A percentile compares a stretch with the other conserved stretches of the same genome.
Conservation (phyloP, 2,329 filamentous ascomycete genomes). For the Pseudocercospora fuligena region DNA sequence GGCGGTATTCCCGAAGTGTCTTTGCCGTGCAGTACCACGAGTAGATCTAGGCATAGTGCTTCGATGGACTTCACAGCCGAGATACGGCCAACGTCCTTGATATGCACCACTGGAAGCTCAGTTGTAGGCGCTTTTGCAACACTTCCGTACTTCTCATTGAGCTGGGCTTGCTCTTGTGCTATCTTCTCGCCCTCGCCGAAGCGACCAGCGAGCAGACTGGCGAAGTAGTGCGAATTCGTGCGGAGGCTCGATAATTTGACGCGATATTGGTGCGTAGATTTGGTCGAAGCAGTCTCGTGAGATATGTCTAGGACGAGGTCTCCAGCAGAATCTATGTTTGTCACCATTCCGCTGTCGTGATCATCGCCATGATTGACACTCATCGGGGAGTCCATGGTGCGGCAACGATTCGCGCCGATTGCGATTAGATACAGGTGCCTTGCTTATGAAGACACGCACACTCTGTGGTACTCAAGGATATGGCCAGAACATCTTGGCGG, state of each 20-base stretch:
- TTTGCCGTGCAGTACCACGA: conserved; percentile 67
- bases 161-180: conserved; percentile 54
- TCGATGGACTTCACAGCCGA: conserved; percentile 65
- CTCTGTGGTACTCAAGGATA: conserved; percentile 48
- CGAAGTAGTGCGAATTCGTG: conserved; percentile 71
- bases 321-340: conserved; percentile 62
- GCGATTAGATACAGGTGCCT: not conserved
- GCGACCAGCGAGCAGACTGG: conserved; percentile 64
- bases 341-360: conserved; percentile 35
- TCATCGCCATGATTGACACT: not conserved
- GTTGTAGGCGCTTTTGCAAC: conserved; percentile 48
- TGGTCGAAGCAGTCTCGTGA: conserved; percentile 61
- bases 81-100: conserved; percentile 71
- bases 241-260: conserved; percentile 63
- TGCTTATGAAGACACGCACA: not conserved
- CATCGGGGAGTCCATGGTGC: not conserved
- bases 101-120: conserved; percentile 66
- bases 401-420: not conserved
- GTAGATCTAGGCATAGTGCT: conserved; percentile 64
- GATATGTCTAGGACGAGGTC: conserved; percentile 70
- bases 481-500: conserved; percentile 54
- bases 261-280: conserved; percentile 66
- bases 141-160: conserved; percentile 55
- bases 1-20: conserved; percentile 51
- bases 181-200: conserved; percentile 68